Percentiles rank a stretch among this genome's conserved stretches.
These are phyloP conservation scores for Moringa oleifera DNA, from an alignment of 345 rosid genomes.

Conservation along the genomic window DNA sequence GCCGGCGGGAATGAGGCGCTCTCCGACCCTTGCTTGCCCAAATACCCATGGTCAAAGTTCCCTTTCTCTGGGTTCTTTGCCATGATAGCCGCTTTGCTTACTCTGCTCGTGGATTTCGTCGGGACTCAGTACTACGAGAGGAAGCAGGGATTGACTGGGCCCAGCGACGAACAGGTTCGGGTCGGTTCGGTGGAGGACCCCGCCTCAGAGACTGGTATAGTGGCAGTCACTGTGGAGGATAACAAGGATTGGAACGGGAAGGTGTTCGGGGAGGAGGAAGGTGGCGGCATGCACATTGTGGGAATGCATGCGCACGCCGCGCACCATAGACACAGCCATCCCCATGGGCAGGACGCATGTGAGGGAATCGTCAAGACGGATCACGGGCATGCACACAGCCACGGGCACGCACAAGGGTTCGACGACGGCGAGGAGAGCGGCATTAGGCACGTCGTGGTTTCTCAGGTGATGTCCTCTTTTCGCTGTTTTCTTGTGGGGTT, in stretches of 20 bases:
- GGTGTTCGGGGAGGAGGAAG: constrained; percentile 85
- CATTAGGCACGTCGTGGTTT: constrained; percentile 77
- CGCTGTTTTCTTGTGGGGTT: background rate
- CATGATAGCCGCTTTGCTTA: constrained; percentile 67
- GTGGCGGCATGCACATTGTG: constrained; percentile 80
- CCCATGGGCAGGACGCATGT: constrained; percentile 53
- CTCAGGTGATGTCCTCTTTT: constrained; percentile 49
- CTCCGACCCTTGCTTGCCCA: constrained; percentile 60
- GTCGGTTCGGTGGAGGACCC: constrained; percentile 27
- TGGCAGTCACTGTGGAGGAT: constrained; percentile 23
- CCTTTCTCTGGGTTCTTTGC: constrained; percentile 88
- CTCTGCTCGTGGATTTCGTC: constrained; percentile 76
- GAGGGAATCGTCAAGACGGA: constrained; percentile 30
- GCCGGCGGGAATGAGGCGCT: constrained; percentile 56
- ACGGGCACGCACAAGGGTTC: constrained; percentile 22
- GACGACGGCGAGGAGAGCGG: constrained; percentile 42
- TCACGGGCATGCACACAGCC: constrained; percentile 15
- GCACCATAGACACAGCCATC: constrained; percentile 72
- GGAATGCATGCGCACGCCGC: constrained; percentile 91
- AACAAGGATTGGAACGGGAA: constrained; percentile 27
- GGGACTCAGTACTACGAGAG: constrained; percentile 88
- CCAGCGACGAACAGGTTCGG: constrained; percentile 32
- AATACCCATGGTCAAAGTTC: constrained; percentile 69
- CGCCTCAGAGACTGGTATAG: constrained; percentile 40
- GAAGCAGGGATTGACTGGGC: constrained; percentile 51